Percentiles rank a stretch among this genome's conserved stretches.
Evolutionary conservation across 371 early-diverging fungal genomes (phyloP).

Genomic region (Neoconidiobolus thromboides): DNA sequence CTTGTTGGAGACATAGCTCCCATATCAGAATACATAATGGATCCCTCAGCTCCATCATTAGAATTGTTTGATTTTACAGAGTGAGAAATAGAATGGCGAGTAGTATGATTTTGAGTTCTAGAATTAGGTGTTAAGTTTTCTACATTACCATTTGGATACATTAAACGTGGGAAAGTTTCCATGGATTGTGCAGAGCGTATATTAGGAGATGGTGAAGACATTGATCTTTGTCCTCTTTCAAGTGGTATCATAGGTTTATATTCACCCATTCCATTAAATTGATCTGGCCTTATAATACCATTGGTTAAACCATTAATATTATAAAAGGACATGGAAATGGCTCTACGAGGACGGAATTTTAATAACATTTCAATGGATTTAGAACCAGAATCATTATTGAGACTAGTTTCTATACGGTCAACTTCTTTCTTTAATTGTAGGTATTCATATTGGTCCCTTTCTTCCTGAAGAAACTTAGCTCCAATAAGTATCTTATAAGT

Average conservation of each 20-base stretch:
- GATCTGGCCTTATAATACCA: neutral
- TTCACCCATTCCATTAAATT: neutral
- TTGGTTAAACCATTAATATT: neutral
- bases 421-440: slow-evolving; percentile 9
- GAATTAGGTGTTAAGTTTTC: neutral
- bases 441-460: slow-evolving; percentile 15
- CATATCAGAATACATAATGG: slow-evolving; percentile 2
- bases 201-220: slow-evolving; percentile 1
- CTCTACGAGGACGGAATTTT: slow-evolving; percentile 5
- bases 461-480: slow-evolving; percentile 14
- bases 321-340: slow-evolving; percentile 8
- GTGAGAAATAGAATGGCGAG: neutral
- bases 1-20: slow-evolving; percentile 6
- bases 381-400: slow-evolving; percentile 5
- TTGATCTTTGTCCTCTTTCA: neutral
- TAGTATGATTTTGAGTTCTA: slow-evolving; percentile 6
- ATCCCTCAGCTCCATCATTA: slow-evolving; percentile 7
- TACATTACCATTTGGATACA: slow-evolving; percentile 5
- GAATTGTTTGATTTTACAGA: neutral
- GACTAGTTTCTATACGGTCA: neutral
- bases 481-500: slow-evolving; percentile 16
- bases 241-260: neutral
- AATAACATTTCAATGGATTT: neutral
- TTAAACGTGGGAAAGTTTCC: slow-evolving; percentile 15
- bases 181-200: slow-evolving; percentile 10